Evolutionary conservation across 805 yeast genomes (phyloP), one percentile per base, ranked within the genome.

Genomic region (Hanseniaspora valbyensis): DNA sequence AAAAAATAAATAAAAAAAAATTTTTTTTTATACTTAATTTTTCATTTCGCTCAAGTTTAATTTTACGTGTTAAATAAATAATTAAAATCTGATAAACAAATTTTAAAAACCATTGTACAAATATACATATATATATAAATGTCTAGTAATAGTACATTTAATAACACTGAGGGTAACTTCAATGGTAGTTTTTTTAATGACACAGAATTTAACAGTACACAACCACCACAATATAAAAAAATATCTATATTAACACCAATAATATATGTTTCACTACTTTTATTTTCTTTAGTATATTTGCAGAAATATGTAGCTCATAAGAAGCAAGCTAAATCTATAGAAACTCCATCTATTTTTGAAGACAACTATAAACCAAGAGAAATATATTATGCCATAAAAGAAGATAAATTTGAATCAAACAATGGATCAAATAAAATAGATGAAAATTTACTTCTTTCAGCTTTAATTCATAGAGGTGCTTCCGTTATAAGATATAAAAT

Each of bases 401-500:
- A 67, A 14, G 70, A 69, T 58, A 42, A 46, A 19, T 54, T 54
- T 40, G 64, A 61, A 22, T 53, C 57, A 13, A 59, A 57, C 25
- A 39, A 44, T 39, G 44, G 67, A 63, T 46, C 50, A 6, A 72
- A 72, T 26, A 76, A 77, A 54, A 84, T 88, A 5, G 88, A 89
- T 55, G 90, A 82, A 22, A 85, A 81, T 59, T 80, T 85, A 19
- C 58, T 84, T 58, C 83, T 82, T 60, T 81, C 85, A 14, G 83
- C 84, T 1, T 60, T 80, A 38, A 59, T 80, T 49, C 73, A 76
- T 57, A 74, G 85, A 67, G 85, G 95, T n/a, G 83, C 89, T 8
- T 97, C 90, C 67, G 83, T 88, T 10, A 71, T 92, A 52, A 79
- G 94, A 65, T 76, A 95, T 60, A 73, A 92, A 54, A 73, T 90